phyloP scores from a whole-genome alignment of 2,329 filamentous ascomycete genomes.

The Cercospora sp. region DNA sequence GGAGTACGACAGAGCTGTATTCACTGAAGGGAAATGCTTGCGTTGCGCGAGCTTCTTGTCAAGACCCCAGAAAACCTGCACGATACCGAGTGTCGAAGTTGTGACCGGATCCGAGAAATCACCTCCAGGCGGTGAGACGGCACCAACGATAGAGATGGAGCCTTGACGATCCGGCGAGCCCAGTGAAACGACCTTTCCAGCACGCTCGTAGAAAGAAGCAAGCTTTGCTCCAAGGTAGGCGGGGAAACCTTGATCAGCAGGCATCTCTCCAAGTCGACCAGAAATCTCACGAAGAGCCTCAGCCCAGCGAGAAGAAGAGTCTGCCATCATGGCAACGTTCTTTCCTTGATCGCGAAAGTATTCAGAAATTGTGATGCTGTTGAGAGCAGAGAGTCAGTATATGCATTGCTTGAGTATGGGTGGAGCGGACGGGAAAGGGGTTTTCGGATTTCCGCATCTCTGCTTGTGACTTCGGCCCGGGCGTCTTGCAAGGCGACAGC shows the following conservation, averaged over 20 bases:
- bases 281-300: slow-evolving; percentile 98
- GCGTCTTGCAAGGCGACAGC: background rate
- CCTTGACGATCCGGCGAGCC: slow-evolving; percentile 86
- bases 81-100: slow-evolving; percentile 87
- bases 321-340: slow-evolving; percentile 99
- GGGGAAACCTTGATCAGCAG: slow-evolving; percentile 98
- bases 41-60: slow-evolving; percentile 99
- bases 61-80: slow-evolving; percentile 99
- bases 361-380: slow-evolving; percentile 78
- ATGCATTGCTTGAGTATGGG: background rate
- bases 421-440: background rate
- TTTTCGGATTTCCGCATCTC: background rate
- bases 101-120: slow-evolving; percentile 99
- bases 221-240: slow-evolving; percentile 96
- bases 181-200: slow-evolving; percentile 79
- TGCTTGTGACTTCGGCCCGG: background rate
- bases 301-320: slow-evolving; percentile 96
- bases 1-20: slow-evolving; percentile 90
- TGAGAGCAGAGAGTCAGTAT: background rate
- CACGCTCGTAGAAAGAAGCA: slow-evolving; percentile 98
- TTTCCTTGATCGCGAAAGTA: slow-evolving; percentile 95
- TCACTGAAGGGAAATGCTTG: slow-evolving; percentile 99
- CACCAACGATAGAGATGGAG: slow-evolving; percentile 96
- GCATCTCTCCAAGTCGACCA: slow-evolving; percentile 98
- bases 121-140: slow-evolving; percentile 94